Evolutionary conservation across 1,284 basidiomycete species (phyloP), one percentile per base, ranked within the genome.

Genomic region (Afroboletus lepidellus): DNA sequence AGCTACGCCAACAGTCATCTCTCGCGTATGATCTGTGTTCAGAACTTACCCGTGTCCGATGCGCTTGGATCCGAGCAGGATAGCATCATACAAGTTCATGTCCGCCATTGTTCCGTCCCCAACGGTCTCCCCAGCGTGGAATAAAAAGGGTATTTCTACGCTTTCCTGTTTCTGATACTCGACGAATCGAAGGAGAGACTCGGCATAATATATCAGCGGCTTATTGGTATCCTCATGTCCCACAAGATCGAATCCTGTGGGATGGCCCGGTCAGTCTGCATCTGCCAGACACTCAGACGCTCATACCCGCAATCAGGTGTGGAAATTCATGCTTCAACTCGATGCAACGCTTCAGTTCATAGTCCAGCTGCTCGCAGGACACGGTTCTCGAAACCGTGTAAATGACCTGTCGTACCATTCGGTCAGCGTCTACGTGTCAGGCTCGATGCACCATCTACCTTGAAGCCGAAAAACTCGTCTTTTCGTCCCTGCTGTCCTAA

Each of bases 301-400:
- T 30, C 21, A 27, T 38, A 80, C 85, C 87, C 33, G 81, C 84
- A 50, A 91, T 84, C 44, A 89, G 70, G 59, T 88, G 77, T 16
- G 87, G 88, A 61, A 86, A 90, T 59, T 86, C 80, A 60, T 83
- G 79, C 66, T 89, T 90, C 46, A 90, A 71, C 7, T 74, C 67
- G 36, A 90, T 78, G 53, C 87, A 89, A 53, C 90, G 86, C 51
- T 85, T 81, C 20, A 82, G 69, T 62, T 84, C 84, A 80, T 78
- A 84, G 38, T 83, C 75, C 33, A 91, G 65, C 56, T 83, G 80
- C 51, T 85, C 80, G 15, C 73, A 69, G 5, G 78, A 73, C 45
- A 87, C 67, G 54, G 76, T 72, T 15, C 85, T 78, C 11, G 85
- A 64, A 1, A 85, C 85, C 9, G 77, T 77, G 64, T 90, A 90